Conservation (phyloP, 2,329 filamentous ascomycete genomes). For the Annulohypoxylon truncatum region DNA sequence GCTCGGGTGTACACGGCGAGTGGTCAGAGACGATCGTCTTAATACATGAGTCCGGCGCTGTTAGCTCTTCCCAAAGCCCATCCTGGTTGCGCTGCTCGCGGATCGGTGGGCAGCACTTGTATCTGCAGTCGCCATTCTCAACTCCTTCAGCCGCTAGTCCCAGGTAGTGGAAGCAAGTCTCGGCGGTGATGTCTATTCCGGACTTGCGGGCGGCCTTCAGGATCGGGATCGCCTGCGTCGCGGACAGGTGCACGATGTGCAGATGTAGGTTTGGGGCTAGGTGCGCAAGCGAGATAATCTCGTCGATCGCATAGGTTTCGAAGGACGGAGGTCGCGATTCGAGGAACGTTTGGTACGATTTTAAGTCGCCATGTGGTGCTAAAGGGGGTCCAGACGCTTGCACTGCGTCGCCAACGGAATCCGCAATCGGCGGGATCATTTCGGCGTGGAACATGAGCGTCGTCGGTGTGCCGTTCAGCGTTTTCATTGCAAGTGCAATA, state of each 20-base stretch:
- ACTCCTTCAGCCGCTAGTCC: conserved; percentile 86
- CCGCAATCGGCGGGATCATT: conserved; percentile 90
- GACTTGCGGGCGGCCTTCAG: conserved; percentile 76
- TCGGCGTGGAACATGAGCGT: conserved; percentile 99
- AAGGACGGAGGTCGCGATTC: conserved; percentile 89
- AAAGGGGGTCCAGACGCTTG: conserved; percentile 76
- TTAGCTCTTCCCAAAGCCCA: conserved; percentile 85
- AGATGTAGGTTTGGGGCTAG: conserved; percentile 84
- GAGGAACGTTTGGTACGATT: conserved; percentile 89
- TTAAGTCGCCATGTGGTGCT: conserved; percentile 76
- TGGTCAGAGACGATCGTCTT: conserved; percentile 94
- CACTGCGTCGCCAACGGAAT: conserved; percentile 82
- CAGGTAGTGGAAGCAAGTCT: conserved; percentile 96
- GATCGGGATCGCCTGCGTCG: conserved; percentile 87
- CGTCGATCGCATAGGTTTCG: conserved; percentile 88
- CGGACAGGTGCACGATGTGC: conserved; percentile 93
- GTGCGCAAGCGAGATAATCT: conserved; percentile 85
- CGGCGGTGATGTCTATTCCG: conserved; percentile 89
- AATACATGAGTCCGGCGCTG: conserved; percentile 79
- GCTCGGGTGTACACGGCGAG: conserved; percentile 92
- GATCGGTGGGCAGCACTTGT: conserved; percentile 96
- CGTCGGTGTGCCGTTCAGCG: conserved; percentile 82
- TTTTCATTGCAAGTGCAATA: conserved; percentile 81
- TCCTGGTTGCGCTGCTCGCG: conserved; percentile 85
- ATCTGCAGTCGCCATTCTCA: conserved; percentile 84